Conservation (phyloP, 495 filamentous ascomycete species). For the Diplogelasinospora grovesii region DNA sequence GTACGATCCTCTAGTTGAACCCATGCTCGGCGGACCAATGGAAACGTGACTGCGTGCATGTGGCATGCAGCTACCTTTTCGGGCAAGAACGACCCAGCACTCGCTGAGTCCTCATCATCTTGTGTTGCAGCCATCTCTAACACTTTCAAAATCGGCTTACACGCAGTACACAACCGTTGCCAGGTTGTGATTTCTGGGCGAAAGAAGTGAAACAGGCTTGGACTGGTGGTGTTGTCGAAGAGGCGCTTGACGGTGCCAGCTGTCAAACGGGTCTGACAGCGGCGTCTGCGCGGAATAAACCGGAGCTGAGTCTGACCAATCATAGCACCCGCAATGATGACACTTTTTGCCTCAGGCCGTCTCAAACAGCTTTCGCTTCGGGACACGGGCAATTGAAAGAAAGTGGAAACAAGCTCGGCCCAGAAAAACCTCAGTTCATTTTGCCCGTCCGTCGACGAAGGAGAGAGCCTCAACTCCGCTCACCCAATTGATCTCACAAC, state of each 20-base stretch:
- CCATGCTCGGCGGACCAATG: too few species aligned
- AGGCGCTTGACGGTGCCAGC: not conserved
- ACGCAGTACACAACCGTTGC: too few species aligned
- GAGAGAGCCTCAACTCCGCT: constrained; percentile 13
- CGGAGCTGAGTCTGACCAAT: constrained; percentile 22
- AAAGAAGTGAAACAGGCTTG: too few species aligned
- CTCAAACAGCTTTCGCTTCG: constrained; percentile 8
- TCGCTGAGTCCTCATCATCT: too few species aligned
- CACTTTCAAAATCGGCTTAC: too few species aligned
- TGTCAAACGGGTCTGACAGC: constrained; percentile 1
- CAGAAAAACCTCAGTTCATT: constrained; percentile 45
- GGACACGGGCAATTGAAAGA: constrained; percentile 9
- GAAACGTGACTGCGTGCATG: too few species aligned
- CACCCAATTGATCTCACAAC: constrained; percentile 30
- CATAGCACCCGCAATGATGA: constrained; percentile 13
- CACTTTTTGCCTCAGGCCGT: constrained; percentile 26
- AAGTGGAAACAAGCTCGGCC: constrained; percentile 31
- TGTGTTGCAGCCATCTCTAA: too few species aligned
- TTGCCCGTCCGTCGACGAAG: constrained; percentile 12
- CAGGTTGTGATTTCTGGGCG: too few species aligned
- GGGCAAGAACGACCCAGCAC: too few species aligned
- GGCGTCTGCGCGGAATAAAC: constrained; percentile 15
- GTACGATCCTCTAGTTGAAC: too few species aligned
- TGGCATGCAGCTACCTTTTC: too few species aligned
- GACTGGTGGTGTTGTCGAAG: too few species aligned